Percentiles rank a stretch among this genome's conserved stretches.
Evolutionary conservation across 2,329 filamentous ascomycete genomes (phyloP).

Genomic region (Monosporascus sp.): DNA sequence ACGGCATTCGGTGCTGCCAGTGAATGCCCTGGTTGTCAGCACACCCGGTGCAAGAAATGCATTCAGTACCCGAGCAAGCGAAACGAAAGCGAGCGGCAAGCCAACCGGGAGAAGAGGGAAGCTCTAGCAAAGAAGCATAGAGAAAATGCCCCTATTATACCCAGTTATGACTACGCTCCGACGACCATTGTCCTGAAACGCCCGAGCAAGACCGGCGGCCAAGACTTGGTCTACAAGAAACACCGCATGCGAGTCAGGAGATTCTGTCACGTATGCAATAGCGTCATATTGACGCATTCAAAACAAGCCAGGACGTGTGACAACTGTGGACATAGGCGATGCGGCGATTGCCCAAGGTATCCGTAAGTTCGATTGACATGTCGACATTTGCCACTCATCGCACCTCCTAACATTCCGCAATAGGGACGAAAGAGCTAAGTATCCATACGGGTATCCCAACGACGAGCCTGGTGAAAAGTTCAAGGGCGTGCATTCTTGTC

Average conservation of each 20-base stretch:
- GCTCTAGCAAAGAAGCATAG: slow-evolving; percentile 49
- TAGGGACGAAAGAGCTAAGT: slow-evolving; percentile 63
- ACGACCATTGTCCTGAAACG: slow-evolving; percentile 53
- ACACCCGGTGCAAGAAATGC: slow-evolving; percentile 76
- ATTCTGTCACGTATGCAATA: slow-evolving; percentile 69
- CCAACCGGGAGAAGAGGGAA: slow-evolving; percentile 46
- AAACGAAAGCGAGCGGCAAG: slow-evolving; percentile 48
- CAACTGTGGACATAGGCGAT: slow-evolving; percentile 67
- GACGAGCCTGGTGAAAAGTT: slow-evolving; percentile 52
- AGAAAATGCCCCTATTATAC: slow-evolving; percentile 49
- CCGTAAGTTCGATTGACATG: slow-evolving; percentile 52
- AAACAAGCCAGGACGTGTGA: slow-evolving; percentile 53
- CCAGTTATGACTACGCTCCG: slow-evolving; percentile 45
- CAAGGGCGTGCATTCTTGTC: slow-evolving; percentile 53
- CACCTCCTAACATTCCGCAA: slow-evolving; percentile 11
- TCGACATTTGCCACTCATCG: background rate
- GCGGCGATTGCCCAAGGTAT: slow-evolving; percentile 74
- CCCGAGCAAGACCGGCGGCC: slow-evolving; percentile 60
- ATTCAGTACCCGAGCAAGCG: slow-evolving; percentile 66
- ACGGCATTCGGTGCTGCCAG: slow-evolving; percentile 68
- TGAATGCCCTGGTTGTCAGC: slow-evolving; percentile 71
- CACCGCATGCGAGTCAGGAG: slow-evolving; percentile 69
- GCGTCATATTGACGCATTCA: slow-evolving; percentile 51
- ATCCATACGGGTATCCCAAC: slow-evolving; percentile 64
- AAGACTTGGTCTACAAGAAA: slow-evolving; percentile 67